phyloP scores from a whole-genome alignment of 2,329 filamentous ascomycete species.

The Neoscytalidium dimidiatum region DNA sequence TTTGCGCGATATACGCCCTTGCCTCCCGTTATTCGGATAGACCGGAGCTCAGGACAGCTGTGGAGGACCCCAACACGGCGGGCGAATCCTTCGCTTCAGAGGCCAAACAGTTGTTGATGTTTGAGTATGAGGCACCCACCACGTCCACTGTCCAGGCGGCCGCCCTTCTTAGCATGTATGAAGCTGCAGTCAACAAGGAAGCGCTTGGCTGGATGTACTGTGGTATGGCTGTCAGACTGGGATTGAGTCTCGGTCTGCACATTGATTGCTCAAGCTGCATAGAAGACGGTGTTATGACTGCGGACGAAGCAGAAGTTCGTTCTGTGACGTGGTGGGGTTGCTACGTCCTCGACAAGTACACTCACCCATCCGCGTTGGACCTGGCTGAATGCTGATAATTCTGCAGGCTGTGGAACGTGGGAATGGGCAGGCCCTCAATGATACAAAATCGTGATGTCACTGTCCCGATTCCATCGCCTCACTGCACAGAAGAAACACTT shows the following conservation, averaged over 20 bases:
- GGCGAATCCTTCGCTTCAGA: background rate
- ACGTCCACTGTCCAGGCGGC: background rate
- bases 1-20: background rate
- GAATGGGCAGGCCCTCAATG: background rate
- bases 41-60: background rate
- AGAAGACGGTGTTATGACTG: background rate
- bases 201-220: background rate
- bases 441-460: background rate
- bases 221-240: background rate
- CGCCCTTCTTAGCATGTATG: background rate
- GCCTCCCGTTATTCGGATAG: background rate
- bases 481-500: background rate
- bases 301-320: background rate
- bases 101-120: background rate
- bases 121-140: background rate
- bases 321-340: conserved; percentile 7
- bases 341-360: conserved; percentile 1
- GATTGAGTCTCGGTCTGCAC: background rate
- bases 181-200: background rate
- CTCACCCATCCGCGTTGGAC: background rate
- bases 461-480: background rate
- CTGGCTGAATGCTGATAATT: background rate
- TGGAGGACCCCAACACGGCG: background rate
- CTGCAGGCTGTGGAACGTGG: background rate
- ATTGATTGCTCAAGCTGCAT: background rate